Evolutionary conservation across 1,284 basidiomycete species (phyloP).

Genomic region (Puccinia hordei): DNA sequence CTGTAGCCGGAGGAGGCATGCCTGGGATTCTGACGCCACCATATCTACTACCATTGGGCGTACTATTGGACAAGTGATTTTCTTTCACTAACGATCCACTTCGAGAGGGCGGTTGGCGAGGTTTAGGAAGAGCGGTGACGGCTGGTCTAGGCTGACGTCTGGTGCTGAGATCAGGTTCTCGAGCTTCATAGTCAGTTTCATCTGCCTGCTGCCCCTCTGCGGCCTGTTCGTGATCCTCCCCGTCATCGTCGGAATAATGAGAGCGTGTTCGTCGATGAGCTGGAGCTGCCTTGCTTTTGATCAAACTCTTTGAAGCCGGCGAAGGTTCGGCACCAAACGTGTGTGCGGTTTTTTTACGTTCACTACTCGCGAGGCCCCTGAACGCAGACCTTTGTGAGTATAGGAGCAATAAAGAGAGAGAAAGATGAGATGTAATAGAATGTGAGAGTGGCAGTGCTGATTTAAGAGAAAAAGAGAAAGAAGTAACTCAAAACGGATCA

Average conservation of each 20-base stretch:
- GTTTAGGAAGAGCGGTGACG: slow-evolving; percentile 4
- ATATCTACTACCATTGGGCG: slow-evolving; percentile 12
- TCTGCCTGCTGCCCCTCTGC: slow-evolving; percentile 10
- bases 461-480: neutral
- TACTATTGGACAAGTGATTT: neutral
- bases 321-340: slow-evolving; percentile 38
- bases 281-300: slow-evolving; percentile 22
- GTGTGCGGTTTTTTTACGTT: slow-evolving; percentile 43
- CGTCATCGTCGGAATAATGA: slow-evolving; percentile 32
- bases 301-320: slow-evolving; percentile 29
- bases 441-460: neutral
- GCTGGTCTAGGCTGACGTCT: slow-evolving; percentile 28
- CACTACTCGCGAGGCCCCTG: slow-evolving; percentile 3
- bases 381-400: slow-evolving; percentile 21
- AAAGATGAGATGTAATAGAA: no score
- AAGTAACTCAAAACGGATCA: slow-evolving; percentile 39
- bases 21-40: slow-evolving; percentile 49
- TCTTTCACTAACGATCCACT: neutral
- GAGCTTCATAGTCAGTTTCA: slow-evolving; percentile 7
- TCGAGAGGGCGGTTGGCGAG: slow-evolving; percentile 27
- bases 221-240: slow-evolving; percentile 2
- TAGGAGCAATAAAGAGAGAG: no score
- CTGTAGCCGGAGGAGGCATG: slow-evolving; percentile 19
- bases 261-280: slow-evolving; percentile 6
- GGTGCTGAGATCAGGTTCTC: slow-evolving; percentile 19